Conservation (phyloP, 192 early-diverging fungal species). For the Coemansia sp. region DNA sequence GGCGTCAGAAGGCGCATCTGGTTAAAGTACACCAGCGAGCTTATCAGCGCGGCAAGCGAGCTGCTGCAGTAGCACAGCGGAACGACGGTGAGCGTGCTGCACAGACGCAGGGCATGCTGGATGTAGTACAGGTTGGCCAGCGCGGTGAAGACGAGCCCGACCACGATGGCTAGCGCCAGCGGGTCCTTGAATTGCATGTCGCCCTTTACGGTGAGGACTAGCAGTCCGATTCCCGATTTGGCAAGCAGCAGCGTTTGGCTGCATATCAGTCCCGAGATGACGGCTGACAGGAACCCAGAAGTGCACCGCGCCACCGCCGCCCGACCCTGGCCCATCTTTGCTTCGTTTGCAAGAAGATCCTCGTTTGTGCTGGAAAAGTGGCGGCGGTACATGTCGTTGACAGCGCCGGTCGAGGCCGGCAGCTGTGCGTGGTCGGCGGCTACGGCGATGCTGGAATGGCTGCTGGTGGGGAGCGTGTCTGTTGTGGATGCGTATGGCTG, state of each 20-base stretch:
- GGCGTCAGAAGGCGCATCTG: constrained; percentile 63
- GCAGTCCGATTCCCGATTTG: constrained; percentile 72
- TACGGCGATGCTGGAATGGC: not conserved
- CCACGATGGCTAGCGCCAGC: constrained; percentile 66
- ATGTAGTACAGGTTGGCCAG: constrained; percentile 69
- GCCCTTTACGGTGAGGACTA: constrained; percentile 61
- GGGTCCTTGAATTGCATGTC: constrained; percentile 69
- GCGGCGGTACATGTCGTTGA: constrained; percentile 33
- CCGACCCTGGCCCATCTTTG: constrained; percentile 22
- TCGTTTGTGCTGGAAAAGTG: constrained; percentile 27
- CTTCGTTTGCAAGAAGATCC: constrained; percentile 14
- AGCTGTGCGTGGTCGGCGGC: not conserved
- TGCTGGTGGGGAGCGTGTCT: not conserved
- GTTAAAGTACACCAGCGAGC: constrained; percentile 77
- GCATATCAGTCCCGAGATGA: constrained; percentile 67
- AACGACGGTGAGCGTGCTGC: constrained; percentile 72
- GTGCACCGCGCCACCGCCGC: constrained; percentile 30
- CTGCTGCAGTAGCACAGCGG: constrained; percentile 75
- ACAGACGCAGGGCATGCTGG: constrained; percentile 68
- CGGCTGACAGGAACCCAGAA: constrained; percentile 65
- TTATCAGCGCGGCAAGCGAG: constrained; percentile 70
- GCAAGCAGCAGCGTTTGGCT: constrained; percentile 74
- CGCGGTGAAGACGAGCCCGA: constrained; percentile 54
- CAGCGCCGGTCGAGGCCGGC: constrained; percentile 3
- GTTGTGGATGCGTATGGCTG: not conserved